Evolutionary conservation across 768 basidiomycete species (phyloP).

Genomic region (Peribolospora kevripleyi): DNA sequence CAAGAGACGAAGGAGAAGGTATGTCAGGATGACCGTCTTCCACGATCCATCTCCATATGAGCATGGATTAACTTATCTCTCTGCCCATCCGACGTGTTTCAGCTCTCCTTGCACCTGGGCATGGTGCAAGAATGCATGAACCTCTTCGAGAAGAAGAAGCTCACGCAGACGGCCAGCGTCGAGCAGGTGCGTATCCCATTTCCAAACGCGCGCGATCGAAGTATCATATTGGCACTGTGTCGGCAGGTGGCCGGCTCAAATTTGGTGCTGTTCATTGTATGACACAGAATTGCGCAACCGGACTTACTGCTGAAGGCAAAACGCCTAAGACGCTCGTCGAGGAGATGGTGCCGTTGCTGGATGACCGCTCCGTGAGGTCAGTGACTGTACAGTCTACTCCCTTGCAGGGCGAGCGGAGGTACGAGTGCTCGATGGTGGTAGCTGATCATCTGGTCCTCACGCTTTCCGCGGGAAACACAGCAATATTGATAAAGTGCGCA

Average conservation of each 20-base stretch:
- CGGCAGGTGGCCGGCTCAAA: no score
- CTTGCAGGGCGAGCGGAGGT: no score
- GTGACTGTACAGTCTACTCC: conserved; percentile 10
- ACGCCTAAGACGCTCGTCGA: conserved; percentile 83
- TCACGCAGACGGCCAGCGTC: conserved; percentile 58
- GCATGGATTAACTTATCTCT: neutral
- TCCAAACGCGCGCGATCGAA: no score
- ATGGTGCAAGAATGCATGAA: conserved; percentile 97
- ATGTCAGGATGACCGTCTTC: neutral
- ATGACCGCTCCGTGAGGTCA: conserved; percentile 60
- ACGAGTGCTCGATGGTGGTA: neutral
- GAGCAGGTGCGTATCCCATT: conserved; percentile 41
- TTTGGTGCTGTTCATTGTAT: neutral
- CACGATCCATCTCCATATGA: neutral
- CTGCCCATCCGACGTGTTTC: conserved; percentile 1
- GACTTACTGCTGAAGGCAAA: conserved; percentile 72
- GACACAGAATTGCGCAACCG: conserved; percentile 70
- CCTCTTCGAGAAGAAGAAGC: conserved; percentile 65
- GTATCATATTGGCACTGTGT: no score
- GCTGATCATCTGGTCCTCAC: neutral
- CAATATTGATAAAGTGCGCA: conserved; percentile 75
- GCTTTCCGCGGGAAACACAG: conserved; percentile 23
- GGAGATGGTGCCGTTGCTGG: conserved; percentile 93
- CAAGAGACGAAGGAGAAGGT: conserved; percentile 90
- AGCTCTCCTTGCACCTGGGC: conserved; percentile 89